Percentiles rank a stretch among this genome's conserved stretches.
phyloP scores from a whole-genome alignment of 768 basidiomycete species.

The Suillus occidentalis region DNA sequence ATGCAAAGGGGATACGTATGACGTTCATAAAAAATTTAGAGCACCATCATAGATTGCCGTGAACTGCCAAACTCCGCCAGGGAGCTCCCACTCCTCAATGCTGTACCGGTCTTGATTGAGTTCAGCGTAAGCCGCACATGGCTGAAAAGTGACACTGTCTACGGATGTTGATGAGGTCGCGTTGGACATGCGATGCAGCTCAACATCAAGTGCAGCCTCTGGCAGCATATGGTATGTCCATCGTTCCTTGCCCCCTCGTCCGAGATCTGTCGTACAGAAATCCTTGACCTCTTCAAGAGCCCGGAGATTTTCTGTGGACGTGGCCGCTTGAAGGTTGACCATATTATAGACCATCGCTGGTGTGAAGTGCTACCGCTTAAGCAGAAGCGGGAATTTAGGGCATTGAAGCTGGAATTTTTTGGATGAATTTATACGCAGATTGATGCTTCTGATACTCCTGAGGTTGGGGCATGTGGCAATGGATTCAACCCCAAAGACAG shows the following conservation, averaged over 20 bases:
- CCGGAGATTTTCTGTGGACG: slow-evolving; percentile 45
- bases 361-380: not conserved
- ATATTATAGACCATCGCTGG: slow-evolving; percentile 31
- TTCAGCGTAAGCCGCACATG: slow-evolving; percentile 35
- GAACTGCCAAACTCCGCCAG: slow-evolving; percentile 43
- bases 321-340: slow-evolving; percentile 46
- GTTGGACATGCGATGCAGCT: slow-evolving; percentile 39
- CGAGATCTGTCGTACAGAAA: slow-evolving; percentile 54
- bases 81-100: slow-evolving; percentile 42
- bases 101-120: slow-evolving; percentile 44
- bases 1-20: not conserved
- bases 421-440: slow-evolving; percentile 9
- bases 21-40: slow-evolving; percentile 4
- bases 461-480: slow-evolving; percentile 21
- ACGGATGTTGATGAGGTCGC: slow-evolving; percentile 34
- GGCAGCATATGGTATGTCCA: slow-evolving; percentile 55
- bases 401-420: slow-evolving; percentile 1
- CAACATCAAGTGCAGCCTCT: slow-evolving; percentile 39
- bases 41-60: slow-evolving; percentile 49
- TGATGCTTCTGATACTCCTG: slow-evolving; percentile 11
- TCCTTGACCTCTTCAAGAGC: slow-evolving; percentile 55
- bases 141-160: slow-evolving; percentile 46
- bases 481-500: slow-evolving; percentile 4
- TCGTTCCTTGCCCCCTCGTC: slow-evolving; percentile 47
- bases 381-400: not conserved